These are phyloP conservation scores for Ajuga chamaepitys DNA, from an alignment of 257 asterid species.

Conservation along the genomic window DNA sequence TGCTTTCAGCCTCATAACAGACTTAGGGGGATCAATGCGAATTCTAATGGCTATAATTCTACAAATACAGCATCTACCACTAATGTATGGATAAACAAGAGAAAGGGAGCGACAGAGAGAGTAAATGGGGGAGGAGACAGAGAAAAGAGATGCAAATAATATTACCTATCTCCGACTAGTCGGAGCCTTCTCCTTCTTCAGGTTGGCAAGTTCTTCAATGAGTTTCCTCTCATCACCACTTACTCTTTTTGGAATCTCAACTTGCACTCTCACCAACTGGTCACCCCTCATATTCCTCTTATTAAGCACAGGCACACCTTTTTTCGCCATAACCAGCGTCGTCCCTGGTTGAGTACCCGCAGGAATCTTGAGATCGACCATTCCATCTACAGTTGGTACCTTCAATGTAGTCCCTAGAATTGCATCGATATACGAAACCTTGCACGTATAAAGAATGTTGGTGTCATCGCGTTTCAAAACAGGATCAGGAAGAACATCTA, in stretches of 20 bases:
- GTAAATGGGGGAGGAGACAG: too few relatives aligned
- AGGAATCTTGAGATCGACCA: constrained; percentile 84
- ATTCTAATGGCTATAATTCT: constrained; percentile 6
- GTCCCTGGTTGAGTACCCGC: constrained; percentile 94
- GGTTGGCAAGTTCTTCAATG: constrained; percentile 69
- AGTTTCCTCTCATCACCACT: constrained; percentile 85
- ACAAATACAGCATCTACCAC: not conserved
- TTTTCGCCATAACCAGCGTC: constrained; percentile 89
- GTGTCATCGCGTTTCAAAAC: constrained; percentile 80
- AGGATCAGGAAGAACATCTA: constrained; percentile 75
- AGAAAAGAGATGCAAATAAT: not conserved
- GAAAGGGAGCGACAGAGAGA: too few relatives aligned
- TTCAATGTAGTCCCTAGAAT: constrained; percentile 74
- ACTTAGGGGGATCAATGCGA: not conserved
- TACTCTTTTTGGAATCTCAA: constrained; percentile 92
- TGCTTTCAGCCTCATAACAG: constrained; percentile 1
- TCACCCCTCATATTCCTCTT: constrained; percentile 86
- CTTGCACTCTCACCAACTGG: constrained; percentile 94
- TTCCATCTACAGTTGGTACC: constrained; percentile 93
- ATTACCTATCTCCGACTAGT: constrained; percentile 41
- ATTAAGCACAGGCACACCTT: constrained; percentile 76
- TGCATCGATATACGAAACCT: constrained; percentile 83
- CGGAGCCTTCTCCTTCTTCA: constrained; percentile 72
- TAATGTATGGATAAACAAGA: not conserved
- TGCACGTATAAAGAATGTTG: constrained; percentile 77